Conservation (phyloP, 192 early-diverging fungal genomes). For the Coemansia sp. region DNA sequence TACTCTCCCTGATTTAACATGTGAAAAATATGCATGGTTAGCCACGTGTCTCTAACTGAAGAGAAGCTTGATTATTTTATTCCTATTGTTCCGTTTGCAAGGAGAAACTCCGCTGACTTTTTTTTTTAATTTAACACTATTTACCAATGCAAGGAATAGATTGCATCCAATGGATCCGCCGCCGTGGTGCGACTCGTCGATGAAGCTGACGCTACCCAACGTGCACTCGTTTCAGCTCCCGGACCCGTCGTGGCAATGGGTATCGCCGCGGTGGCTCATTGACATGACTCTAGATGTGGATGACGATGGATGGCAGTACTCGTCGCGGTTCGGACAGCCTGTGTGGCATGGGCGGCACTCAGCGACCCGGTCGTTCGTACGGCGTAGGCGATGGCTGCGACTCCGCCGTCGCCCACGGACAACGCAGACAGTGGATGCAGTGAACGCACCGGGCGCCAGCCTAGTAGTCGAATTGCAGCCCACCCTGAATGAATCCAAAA, state of each 20-base stretch:
- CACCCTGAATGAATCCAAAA: not conserved
- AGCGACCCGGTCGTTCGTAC: conserved; percentile 30
- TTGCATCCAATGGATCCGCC: conserved; percentile 55
- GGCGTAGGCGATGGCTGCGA: conserved; percentile 21
- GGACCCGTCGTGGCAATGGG: conserved; percentile 56
- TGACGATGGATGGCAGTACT: conserved; percentile 58
- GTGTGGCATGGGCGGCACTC: conserved; percentile 25
- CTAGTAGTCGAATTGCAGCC: not conserved
- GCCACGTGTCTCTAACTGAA: no score
- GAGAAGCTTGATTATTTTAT: not conserved
- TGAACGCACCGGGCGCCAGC: not conserved
- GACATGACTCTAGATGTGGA: conserved; percentile 57
- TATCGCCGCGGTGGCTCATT: conserved; percentile 55
- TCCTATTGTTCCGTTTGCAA: not conserved
- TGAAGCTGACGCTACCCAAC: conserved; percentile 49
- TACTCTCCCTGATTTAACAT: not conserved
- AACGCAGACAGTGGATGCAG: not conserved
- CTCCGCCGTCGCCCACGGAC: conserved; percentile 2
- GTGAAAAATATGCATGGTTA: not conserved
- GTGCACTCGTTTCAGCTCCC: conserved; percentile 57
- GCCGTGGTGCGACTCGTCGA: conserved; percentile 50
- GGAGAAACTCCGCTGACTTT: not conserved
- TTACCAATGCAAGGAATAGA: conserved; percentile 5
- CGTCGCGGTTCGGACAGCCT: conserved; percentile 27
- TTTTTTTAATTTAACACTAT: conserved; percentile 4